Evolutionary conservation across 768 basidiomycete genomes (phyloP), one percentile per base, ranked within the genome.

Genomic region (Megacollybia marginata): DNA sequence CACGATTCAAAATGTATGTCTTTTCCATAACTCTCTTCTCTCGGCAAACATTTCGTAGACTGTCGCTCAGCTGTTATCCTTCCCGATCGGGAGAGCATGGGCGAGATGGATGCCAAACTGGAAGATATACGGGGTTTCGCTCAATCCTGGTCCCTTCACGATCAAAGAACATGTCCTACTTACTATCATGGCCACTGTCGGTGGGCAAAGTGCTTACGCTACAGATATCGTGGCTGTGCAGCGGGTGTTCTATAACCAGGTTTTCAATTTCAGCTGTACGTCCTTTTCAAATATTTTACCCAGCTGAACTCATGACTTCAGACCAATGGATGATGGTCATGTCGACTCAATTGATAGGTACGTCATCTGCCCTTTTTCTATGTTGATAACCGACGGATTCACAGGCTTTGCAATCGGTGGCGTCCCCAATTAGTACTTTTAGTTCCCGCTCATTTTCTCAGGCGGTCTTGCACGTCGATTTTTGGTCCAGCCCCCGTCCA

Each of bases 241-340:
- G 56, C 69, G 82, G 12, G 79, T 87, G 9, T 87, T 73, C 59
- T 90, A 88, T 58, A 67, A 81, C 55, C 85, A 80, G 60, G 72
- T 63, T 52, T 85, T 80, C 61, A 72, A 73, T 52, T 86, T 76
- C 50, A 60, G 67, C 23, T 77, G 83, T 83, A 50, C 51, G 79
- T 65, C 9, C 42, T 11, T 33, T 33, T 15, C 12, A 44, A 18
- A 42, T 13, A n/a, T 32, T 11, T 34, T 40, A 46, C 12, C 47
- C 52, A 28, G 32, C 18, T 20, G 28, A 35, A 10, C 43, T 12
- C 28, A 33, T 28, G 23, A 28, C 23, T 49, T 43, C 54, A 76
- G 86, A 89, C 63, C 85, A 88, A 67, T 85, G 87, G 82, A 78
- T 89, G 64, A 66, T 89, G 18, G 83, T 90, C 20, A 79, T 89